Evolutionary conservation across 164 flowering plant genomes (phyloP), one percentile per base, ranked within the genome.

Genomic region (Sedum album): DNA sequence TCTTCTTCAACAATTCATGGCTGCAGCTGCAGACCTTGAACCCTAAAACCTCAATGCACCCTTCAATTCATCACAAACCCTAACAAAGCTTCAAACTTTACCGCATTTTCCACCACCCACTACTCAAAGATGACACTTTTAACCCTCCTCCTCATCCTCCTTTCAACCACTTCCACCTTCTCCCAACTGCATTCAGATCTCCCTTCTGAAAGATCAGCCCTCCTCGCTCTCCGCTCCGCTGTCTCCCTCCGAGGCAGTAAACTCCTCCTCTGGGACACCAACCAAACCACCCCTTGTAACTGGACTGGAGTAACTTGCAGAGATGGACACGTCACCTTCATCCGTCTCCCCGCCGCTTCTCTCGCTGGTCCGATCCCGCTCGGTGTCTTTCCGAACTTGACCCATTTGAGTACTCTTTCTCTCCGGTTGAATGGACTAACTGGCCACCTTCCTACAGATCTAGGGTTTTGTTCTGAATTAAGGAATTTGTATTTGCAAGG

Each of bases 301-400:
- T 86, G 88, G 88, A 35, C 21, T 0, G 90, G 90, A 5, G 86
- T 86, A 6, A 33, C 1, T n/a, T 86, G 90, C 68, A 60, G 63
- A 5, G n/a, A 65, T 25, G 61, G 71, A 55, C 46, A 23, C 67
- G 86, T 86, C 36, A 66, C 72, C 31, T 76, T 38, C 68, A 71
- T 86, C 23, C 79, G 79, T 6, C 74, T 86, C 1, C 90, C 90
- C 17, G 90, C 78, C 0, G 66, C 63, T 53, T 83, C 82, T 1
- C 78, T 86, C 35, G 31, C 74, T 31, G 90, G 90, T 11, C 30
- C 65, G 8, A 71, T 86, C 0, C 88, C 90, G 0, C 3, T 66
- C n/a, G 79, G 75, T 36, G 49, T 66, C 1, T 41, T 86, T 72
- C 78, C 80, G 6, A 81, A 81, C 65, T 65, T 86, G 1, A 76